Conservation (phyloP, 2,329 filamentous ascomycete species). For the Colletotrichum phormii region DNA sequence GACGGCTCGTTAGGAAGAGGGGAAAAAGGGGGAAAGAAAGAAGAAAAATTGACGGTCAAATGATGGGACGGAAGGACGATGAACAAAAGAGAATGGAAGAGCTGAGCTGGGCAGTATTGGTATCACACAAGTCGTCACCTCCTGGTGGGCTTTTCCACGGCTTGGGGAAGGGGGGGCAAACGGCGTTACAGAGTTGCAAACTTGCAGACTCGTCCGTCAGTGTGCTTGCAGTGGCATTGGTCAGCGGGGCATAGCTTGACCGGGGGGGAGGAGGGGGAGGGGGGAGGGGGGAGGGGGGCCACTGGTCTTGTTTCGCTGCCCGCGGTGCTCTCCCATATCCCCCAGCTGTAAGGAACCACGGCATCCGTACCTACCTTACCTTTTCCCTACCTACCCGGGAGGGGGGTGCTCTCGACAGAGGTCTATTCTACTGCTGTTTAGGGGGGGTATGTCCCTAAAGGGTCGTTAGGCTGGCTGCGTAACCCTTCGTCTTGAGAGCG, state of each 20-base stretch:
- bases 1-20: slow-evolving; percentile 4
- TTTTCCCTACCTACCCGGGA: neutral
- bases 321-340: no score
- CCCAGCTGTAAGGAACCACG: no score
- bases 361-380: no score
- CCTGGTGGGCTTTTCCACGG: slow-evolving; percentile 5
- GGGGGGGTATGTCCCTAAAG: no score
- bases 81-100: slow-evolving; percentile 10
- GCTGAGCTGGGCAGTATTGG: slow-evolving; percentile 25
- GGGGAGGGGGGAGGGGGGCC: neutral
- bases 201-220: slow-evolving; percentile 33
- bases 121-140: slow-evolving; percentile 29
- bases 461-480: no score
- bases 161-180: slow-evolving; percentile 21
- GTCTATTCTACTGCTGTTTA: no score
- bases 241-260: slow-evolving; percentile 27
- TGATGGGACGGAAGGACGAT: slow-evolving; percentile 34
- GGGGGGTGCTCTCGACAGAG: no score
- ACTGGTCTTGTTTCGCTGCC: no score
- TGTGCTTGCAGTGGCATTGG: slow-evolving; percentile 37
- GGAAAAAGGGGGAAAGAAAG: neutral
- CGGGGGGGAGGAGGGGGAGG: neutral
- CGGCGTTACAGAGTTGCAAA: slow-evolving; percentile 37
- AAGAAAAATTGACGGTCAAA: neutral
- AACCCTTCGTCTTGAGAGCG: no score